Evolutionary conservation across 2,329 filamentous ascomycete species (phyloP).

Genomic region (Phialemonium atrogriseum): DNA sequence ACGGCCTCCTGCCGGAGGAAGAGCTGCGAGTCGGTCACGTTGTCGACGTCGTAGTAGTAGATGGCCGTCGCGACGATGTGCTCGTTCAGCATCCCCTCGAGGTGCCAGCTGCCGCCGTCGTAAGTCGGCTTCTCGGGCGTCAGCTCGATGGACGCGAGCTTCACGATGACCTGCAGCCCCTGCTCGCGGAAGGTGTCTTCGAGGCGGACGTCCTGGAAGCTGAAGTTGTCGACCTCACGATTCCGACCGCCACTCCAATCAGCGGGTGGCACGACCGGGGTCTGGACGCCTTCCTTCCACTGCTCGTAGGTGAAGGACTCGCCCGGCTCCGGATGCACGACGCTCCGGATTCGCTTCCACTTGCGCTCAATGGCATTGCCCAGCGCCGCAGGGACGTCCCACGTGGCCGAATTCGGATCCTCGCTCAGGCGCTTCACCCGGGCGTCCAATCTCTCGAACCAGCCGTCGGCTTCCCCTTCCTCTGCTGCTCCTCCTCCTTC

Average conservation of each 20-base stretch:
- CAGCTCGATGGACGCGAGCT: slow-evolving; percentile 53
- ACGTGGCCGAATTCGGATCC: not conserved
- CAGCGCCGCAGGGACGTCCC: not conserved
- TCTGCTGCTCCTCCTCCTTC: slow-evolving; percentile 6
- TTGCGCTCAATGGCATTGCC: slow-evolving; percentile 1
- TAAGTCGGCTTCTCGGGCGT: slow-evolving; percentile 49
- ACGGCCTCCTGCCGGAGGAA: slow-evolving; percentile 37
- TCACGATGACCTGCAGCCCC: slow-evolving; percentile 53
- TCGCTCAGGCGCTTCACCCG: not conserved
- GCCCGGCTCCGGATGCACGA: slow-evolving; percentile 5
- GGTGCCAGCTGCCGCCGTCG: slow-evolving; percentile 43
- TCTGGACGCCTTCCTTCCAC: slow-evolving; percentile 4
- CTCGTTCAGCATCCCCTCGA: slow-evolving; percentile 52
- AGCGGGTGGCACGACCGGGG: slow-evolving; percentile 1
- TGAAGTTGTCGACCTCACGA: slow-evolving; percentile 8
- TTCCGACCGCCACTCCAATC: slow-evolving; percentile 5
- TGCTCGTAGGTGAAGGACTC: slow-evolving; percentile 6
- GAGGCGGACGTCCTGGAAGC: slow-evolving; percentile 6
- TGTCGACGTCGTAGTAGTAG: slow-evolving; percentile 53
- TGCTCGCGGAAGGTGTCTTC: slow-evolving; percentile 11
- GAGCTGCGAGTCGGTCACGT: slow-evolving; percentile 45
- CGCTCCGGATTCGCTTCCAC: slow-evolving; percentile 5
- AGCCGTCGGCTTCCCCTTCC: not conserved
- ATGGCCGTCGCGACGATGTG: slow-evolving; percentile 55
- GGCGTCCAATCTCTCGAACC: not conserved